Base-by-base conservation (phyloP, 2,329 filamentous ascomycete genomes). In the Fusarium sp. region DNA sequence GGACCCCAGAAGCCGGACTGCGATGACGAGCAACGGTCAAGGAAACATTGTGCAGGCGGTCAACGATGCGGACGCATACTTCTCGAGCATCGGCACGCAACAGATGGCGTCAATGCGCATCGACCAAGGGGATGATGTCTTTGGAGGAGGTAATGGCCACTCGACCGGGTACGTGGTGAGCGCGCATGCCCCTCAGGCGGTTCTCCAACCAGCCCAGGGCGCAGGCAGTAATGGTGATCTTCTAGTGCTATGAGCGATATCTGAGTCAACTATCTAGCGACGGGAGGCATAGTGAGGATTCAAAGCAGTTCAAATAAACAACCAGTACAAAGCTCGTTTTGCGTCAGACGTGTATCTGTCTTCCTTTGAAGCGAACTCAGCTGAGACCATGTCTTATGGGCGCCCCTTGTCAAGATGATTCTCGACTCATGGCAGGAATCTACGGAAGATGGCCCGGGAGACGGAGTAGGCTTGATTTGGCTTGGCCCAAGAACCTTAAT, bases 1-100 rank as follows among this genome's bases (percentile, higher is more conserved):
- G 13, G 85, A 88, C 66, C 82, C 85, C 34, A 84, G 85, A 72
- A 85, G 77, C 47, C 80, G 82, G 24, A 75, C 78, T 24, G 74
- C 77, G 37, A 69, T 73, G 20, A 60, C 71, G 11, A 70, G 71
- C 54, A 78, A 80, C 67, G 78, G 78, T 47, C 77, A 81, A 58
- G 79, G 85, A 7, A 88, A 92, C 78, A 86, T 95, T 66, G 87
- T 90, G 5, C 90, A 91, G 29, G 94, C 94, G 2, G 91, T 97
- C 38, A 93, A 89, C 78, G 95, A 96, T 64, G 96, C 95, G 11
- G 96, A 98, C 79, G 91, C 92, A 18, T 98, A 98, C 83, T 98
- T 98, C 83, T 92, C 93, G 18, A 93, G 91, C 52, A 87, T 95
- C n/a, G 91, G 92, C 1, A 89, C 85, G 68, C 90, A 92, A 80